A percentile compares a stretch with the other conserved stretches of the same genome.
phyloP scores from a whole-genome alignment of 768 basidiomycete species.

The Termitomyces sp. region DNA sequence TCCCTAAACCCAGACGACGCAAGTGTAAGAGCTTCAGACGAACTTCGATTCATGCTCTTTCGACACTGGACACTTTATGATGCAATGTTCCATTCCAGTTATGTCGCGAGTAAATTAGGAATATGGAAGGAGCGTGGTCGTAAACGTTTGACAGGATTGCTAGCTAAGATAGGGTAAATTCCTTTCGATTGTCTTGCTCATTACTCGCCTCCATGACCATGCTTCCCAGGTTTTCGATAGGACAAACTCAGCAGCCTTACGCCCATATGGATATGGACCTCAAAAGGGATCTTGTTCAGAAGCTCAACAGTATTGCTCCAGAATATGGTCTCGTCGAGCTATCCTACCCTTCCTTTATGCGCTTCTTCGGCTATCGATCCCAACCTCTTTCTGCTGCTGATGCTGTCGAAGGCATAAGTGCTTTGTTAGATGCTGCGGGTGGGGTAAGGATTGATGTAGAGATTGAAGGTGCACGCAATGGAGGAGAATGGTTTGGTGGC shows the following conservation, averaged over 20 bases:
- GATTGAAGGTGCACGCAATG: constrained; percentile 80
- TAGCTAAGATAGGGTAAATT: constrained; percentile 97
- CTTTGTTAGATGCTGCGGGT: constrained; percentile 86
- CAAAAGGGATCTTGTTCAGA: constrained; percentile 73
- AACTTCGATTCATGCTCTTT: constrained; percentile 91
- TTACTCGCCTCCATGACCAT: not conserved
- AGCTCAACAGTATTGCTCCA: constrained; percentile 86
- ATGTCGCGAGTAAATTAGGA: constrained; percentile 91
- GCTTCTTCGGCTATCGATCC: constrained; percentile 86
- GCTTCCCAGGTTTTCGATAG: constrained; percentile 78
- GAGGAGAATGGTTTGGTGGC: constrained; percentile 95
- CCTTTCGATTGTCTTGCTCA: not conserved
- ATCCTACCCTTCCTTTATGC: constrained; percentile 89
- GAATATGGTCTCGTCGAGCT: constrained; percentile 95
- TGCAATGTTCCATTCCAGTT: constrained; percentile 96
- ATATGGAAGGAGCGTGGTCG: constrained; percentile 96
- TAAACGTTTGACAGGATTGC: constrained; percentile 82
- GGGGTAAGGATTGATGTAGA: constrained; percentile 92
- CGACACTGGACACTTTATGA: constrained; percentile 99
- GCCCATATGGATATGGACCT: constrained; percentile 96
- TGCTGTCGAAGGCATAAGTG: constrained; percentile 84
- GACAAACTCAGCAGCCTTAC: constrained; percentile 91
- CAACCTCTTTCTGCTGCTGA: constrained; percentile 90
- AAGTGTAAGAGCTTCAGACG: constrained; percentile 79
- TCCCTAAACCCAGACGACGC: constrained; percentile 79